Percentiles rank a stretch among this genome's conserved stretches.
Evolutionary conservation across 2,329 filamentous ascomycete genomes (phyloP).

Genomic region (Colletotrichum theobromicola): DNA sequence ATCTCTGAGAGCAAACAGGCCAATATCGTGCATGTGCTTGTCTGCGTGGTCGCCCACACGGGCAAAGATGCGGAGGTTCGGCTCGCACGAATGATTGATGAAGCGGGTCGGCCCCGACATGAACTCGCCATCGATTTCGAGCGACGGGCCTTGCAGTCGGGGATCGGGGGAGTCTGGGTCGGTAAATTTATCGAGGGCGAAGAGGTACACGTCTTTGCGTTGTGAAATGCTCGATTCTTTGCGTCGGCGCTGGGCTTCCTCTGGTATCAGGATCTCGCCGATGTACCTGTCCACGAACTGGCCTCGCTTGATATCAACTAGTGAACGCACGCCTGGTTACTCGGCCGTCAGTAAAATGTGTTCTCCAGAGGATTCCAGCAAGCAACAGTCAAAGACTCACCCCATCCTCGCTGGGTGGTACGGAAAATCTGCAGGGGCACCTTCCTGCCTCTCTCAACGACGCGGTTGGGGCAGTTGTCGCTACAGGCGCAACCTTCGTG

Average conservation of each 20-base stretch:
- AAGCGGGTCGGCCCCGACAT: constrained; percentile 81
- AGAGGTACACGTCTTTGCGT: constrained; percentile 80
- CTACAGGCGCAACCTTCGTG: constrained; percentile 74
- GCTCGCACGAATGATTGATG: constrained; percentile 83
- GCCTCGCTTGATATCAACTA: constrained; percentile 68
- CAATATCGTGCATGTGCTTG: constrained; percentile 76
- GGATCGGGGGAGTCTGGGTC: constrained; percentile 60
- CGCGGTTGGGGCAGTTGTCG: constrained; percentile 70
- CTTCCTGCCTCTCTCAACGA: constrained; percentile 76
- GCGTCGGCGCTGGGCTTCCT: constrained; percentile 71
- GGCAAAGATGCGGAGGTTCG: constrained; percentile 80
- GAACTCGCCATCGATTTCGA: constrained; percentile 75
- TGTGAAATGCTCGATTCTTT: constrained; percentile 57
- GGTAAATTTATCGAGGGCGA: constrained; percentile 81
- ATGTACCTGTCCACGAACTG: constrained; percentile 84
- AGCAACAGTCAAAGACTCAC: constrained; percentile 41
- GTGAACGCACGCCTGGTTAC: constrained; percentile 64
- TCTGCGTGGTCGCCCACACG: constrained; percentile 80
- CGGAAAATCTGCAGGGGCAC: constrained; percentile 80
- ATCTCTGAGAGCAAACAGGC: constrained; percentile 73
- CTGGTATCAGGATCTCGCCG: constrained; percentile 70
- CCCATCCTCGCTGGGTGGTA: constrained; percentile 77
- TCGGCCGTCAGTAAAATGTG: neutral
- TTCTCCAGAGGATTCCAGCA: neutral
- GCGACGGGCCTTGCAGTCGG: constrained; percentile 58